phyloP scores from a whole-genome alignment of 495 filamentous ascomycete species.

The Tuber calosporum region DNA sequence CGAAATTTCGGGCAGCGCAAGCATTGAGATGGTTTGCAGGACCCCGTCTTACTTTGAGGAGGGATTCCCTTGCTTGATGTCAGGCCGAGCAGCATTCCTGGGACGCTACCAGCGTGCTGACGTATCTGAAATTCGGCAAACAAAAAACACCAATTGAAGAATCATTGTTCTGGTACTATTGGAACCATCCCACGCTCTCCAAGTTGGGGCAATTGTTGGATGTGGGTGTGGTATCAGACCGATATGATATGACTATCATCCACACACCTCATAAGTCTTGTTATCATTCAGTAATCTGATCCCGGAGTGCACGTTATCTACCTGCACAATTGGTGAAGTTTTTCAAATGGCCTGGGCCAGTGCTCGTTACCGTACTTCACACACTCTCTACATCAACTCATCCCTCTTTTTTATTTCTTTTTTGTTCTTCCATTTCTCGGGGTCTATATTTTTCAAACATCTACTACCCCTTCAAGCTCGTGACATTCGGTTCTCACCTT shows the following conservation, averaged over 20 bases:
- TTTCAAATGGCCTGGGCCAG: not conserved
- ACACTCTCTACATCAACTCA: not conserved
- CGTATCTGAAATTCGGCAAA: not conserved
- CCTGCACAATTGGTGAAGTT: not conserved
- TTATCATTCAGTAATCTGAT: constrained; percentile 1
- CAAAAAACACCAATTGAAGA: not conserved
- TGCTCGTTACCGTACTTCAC: not conserved
- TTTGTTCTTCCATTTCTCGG: not conserved
- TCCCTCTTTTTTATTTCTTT: not conserved
- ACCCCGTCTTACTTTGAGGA: not conserved
- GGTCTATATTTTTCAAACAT: not conserved
- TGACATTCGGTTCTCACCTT: not conserved
- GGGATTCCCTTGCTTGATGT: not conserved
- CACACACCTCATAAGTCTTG: not conserved
- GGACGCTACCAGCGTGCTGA: not conserved
- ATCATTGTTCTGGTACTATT: not conserved
- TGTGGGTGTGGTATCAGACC: not conserved
- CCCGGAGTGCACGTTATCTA: not conserved
- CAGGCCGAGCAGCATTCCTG: not conserved
- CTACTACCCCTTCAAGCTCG: not conserved
- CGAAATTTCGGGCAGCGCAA: not conserved
- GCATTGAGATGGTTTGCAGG: not conserved
- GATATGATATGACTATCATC: not conserved
- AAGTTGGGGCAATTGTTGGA: not conserved
- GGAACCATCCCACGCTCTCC: not conserved